phyloP scores from a whole-genome alignment of 2,329 filamentous ascomycete species.

The Aspergillus sp. region DNA sequence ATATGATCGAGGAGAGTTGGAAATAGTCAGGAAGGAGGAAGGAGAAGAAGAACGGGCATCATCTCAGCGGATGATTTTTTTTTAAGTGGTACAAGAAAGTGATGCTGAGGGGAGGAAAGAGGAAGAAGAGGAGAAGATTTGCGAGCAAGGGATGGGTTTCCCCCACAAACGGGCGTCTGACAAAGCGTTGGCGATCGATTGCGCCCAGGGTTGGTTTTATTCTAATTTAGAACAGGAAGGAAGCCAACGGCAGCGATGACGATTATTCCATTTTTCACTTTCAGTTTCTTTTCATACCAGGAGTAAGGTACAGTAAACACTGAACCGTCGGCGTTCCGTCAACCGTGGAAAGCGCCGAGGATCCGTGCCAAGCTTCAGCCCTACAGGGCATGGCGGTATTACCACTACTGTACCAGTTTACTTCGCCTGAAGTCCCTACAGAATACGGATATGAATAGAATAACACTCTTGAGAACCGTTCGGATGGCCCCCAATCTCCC shows the following conservation, averaged over 20 bases:
- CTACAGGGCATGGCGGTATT: slow-evolving; percentile 22
- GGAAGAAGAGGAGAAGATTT: background rate
- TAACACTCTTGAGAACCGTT: too few relatives aligned
- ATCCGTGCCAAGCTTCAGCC: slow-evolving; percentile 30
- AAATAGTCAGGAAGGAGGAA: background rate
- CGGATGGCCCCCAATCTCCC: too few relatives aligned
- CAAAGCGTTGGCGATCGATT: background rate
- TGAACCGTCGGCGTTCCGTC: background rate
- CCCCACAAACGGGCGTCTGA: background rate
- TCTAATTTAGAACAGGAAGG: too few relatives aligned
- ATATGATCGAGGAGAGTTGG: background rate
- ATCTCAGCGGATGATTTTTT: background rate
- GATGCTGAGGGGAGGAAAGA: background rate
- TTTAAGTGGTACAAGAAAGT: background rate
- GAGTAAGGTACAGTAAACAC: background rate
- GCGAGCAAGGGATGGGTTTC: background rate
- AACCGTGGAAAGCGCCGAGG: slow-evolving; percentile 3
- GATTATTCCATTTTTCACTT: too few relatives aligned
- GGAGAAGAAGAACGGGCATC: background rate
- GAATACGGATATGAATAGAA: too few relatives aligned
- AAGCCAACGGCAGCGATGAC: too few relatives aligned
- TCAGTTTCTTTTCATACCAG: too few relatives aligned
- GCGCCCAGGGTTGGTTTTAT: background rate
- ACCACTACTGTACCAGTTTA: too few relatives aligned
- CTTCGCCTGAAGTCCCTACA: too few relatives aligned